A percentile compares a stretch with the other conserved stretches of the same genome.
Conservation (phyloP, 352 stramenopile species). For the Pythium angustatum region DNA sequence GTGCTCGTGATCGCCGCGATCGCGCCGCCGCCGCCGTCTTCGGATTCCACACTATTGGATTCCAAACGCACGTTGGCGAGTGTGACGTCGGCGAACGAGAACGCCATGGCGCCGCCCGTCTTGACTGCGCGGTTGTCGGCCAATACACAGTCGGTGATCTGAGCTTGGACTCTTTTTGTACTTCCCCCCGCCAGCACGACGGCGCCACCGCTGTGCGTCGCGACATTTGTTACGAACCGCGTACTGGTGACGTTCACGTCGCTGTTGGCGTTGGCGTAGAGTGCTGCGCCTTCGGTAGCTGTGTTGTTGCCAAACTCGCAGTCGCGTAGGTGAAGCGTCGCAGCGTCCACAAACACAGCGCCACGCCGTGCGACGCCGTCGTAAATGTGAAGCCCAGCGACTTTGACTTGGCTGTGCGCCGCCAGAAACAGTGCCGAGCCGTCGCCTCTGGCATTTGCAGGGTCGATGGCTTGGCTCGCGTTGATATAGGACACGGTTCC, state of each 20-base stretch:
- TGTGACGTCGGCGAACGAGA: conserved; percentile 7
- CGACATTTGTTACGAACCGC: conserved; percentile 6
- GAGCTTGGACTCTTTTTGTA: neutral
- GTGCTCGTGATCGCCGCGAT: conserved; percentile 10
- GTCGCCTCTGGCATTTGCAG: neutral
- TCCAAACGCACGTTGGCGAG: neutral
- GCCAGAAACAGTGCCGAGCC: conserved; percentile 22
- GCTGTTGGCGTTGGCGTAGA: conserved; percentile 11
- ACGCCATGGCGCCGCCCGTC: conserved; percentile 15
- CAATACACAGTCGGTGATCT: conserved; percentile 12
- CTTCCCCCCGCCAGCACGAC: neutral
- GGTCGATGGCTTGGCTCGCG: conserved; percentile 3
- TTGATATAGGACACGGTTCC: neutral
- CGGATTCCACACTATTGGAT: conserved; percentile 7
- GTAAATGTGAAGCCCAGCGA: conserved; percentile 9
- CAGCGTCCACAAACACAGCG: conserved; percentile 16
- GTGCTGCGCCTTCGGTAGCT: conserved; percentile 7
- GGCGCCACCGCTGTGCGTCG: conserved; percentile 5
- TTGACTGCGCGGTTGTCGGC: conserved; percentile 14
- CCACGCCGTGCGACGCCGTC: conserved; percentile 6
- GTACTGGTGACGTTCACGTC: neutral
- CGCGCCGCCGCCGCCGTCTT: conserved; percentile 17
- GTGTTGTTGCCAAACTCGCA: conserved; percentile 20
- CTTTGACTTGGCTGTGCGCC: neutral
- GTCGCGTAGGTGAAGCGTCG: neutral